A percentile compares a stretch with the other conserved stretches of the same genome.
Evolutionary conservation across 306 rosid genomes (phyloP).

Genomic region (Datisca glomerata): DNA sequence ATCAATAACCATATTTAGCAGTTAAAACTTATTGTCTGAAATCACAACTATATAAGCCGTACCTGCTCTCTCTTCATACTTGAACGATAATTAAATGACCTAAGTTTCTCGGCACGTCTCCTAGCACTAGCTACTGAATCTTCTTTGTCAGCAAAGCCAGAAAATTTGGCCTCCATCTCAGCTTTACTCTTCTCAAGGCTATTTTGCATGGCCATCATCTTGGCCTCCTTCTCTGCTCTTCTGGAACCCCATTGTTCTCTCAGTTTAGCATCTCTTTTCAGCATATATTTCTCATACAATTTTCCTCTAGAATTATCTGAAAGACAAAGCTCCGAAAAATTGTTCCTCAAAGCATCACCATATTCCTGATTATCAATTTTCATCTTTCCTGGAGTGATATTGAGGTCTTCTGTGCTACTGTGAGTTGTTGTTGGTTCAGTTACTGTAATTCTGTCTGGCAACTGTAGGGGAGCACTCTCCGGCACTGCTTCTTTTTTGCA

Average conservation of each 20-base stretch:
- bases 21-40: not conserved
- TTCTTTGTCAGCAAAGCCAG: slow-evolving; percentile 43
- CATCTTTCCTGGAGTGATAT: slow-evolving; percentile 22
- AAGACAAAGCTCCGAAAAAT: not conserved
- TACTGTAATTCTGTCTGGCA: slow-evolving; percentile 24
- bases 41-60: not conserved
- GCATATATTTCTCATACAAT: slow-evolving; percentile 76
- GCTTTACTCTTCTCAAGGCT: slow-evolving; percentile 74
- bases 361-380: slow-evolving; percentile 31
- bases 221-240: slow-evolving; percentile 87
- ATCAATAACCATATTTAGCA: not conserved
- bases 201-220: slow-evolving; percentile 88
- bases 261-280: slow-evolving; percentile 88
- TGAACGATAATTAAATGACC: slow-evolving; percentile 47
- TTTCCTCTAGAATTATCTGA: slow-evolving; percentile 57
- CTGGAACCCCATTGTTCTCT: slow-evolving; percentile 76
- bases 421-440: slow-evolving; percentile 32
- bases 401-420: slow-evolving; percentile 19
- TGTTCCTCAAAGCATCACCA: slow-evolving; percentile 25
- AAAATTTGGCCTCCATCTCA: slow-evolving; percentile 78
- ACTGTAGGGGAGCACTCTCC: slow-evolving; percentile 37
- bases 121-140: slow-evolving; percentile 42
- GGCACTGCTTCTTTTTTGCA: slow-evolving; percentile 27
- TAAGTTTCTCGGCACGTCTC: slow-evolving; percentile 53
- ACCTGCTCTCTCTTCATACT: slow-evolving; percentile 67